Conservation (phyloP, 768 basidiomycete genomes). For the Lentinula guzmanii region DNA sequence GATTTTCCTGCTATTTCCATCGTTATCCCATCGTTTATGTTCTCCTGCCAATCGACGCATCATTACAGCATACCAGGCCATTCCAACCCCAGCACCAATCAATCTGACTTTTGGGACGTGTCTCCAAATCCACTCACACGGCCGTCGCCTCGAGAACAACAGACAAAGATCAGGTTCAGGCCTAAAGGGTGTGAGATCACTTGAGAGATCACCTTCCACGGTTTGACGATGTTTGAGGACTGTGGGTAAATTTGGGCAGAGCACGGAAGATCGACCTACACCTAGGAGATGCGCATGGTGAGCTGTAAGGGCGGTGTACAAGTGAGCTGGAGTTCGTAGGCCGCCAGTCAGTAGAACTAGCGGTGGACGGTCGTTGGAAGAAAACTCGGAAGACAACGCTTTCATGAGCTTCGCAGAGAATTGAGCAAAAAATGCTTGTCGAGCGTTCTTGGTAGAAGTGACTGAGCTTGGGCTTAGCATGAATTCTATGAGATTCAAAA, state of each 20-base stretch:
- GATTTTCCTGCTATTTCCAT: neutral
- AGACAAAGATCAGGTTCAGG: conserved; percentile 1
- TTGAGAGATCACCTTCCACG: conserved; percentile 5
- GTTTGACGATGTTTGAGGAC: conserved; percentile 22
- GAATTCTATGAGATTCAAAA: conserved; percentile 33
- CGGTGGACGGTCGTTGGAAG: conserved; percentile 30
- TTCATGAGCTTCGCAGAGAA: conserved; percentile 57
- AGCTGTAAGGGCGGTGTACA: conserved; percentile 45
- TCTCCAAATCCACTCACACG: conserved; percentile 19
- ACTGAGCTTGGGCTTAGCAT: conserved; percentile 17
- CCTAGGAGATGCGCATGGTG: conserved; percentile 72
- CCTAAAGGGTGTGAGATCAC: conserved; percentile 1
- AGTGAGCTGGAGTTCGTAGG: conserved; percentile 51
- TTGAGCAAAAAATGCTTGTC: conserved; percentile 68
- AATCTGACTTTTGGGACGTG: conserved; percentile 45
- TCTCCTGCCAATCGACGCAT: conserved; percentile 44
- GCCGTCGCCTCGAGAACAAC: conserved; percentile 18
- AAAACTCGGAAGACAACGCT: conserved; percentile 29
- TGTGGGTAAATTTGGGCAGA: conserved; percentile 55
- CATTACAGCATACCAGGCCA: conserved; percentile 64
- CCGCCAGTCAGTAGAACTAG: conserved; percentile 80
- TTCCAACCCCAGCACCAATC: conserved; percentile 54
- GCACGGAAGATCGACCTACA: conserved; percentile 61
- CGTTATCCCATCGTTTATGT: neutral
- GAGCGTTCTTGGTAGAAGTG: conserved; percentile 23